Base-by-base conservation (phyloP, 495 filamentous ascomycete species). In the Penicillium coffeae region DNA sequence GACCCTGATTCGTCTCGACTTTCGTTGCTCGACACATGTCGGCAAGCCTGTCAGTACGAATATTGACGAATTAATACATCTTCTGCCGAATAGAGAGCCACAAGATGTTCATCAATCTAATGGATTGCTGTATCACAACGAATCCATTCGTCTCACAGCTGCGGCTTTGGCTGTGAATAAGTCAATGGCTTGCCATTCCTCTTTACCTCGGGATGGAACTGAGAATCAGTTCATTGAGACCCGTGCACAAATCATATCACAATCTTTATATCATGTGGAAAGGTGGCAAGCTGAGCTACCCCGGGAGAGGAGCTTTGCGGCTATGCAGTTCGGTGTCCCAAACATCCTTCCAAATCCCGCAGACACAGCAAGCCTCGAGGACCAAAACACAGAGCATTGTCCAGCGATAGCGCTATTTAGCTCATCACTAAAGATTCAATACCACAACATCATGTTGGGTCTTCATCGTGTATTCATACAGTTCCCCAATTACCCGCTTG, bases 1-100 rank as follows among this genome's bases (percentile, higher is more conserved):
- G 65, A 65, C 59, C 0, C 46, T 69, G 8, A 27, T 61, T 42
- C 63, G 61, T 38, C 55, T 69, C 1, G 64, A 66, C 44, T 66
- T 63, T 38, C 61, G 61, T n/a, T 66, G 65, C 41, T 60, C 61
- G 8, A 49, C 63, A 41, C 49, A 64, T 14, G 33, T 63, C 6
- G 63, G 63, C 15, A 61, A 62, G 30, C 59, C 65, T 2, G 22
- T 61, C 14, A 51, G 45, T 2, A 49, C 50, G 14, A 49, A 52
- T 14, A 45, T 58, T n/a, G 50, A 52, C 13, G 52, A 58, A n/a
- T 46, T 47, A 41, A 33, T 51, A 42, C 45, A 33, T 16, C 5
- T 44, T n/a, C 18, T n/a, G 6, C 56, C 52, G 0, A 38, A 16
- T 4, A 38, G 44, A 9, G 38, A 45, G 33, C 27, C 41, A 19